Conservation (phyloP, 768 basidiomycete genomes). For the Hygrophoropsis aurantiaca region DNA sequence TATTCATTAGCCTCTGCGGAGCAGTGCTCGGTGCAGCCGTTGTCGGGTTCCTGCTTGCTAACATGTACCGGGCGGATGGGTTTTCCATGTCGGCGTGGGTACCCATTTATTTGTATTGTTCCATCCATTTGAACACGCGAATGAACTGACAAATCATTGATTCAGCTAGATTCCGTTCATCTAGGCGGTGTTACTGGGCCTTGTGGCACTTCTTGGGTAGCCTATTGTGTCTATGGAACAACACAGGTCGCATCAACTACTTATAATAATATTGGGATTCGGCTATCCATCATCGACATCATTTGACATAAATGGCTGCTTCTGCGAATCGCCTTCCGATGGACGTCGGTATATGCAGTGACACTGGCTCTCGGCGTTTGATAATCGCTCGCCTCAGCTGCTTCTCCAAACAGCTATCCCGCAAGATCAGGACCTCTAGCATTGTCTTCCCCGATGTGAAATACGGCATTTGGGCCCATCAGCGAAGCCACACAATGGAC, state of each 20-base stretch:
- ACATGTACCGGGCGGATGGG: conserved; percentile 35
- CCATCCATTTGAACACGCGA: background rate
- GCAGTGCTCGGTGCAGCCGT: conserved; percentile 40
- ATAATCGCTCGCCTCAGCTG: too few species aligned
- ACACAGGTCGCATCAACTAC: background rate
- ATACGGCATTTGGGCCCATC: too few species aligned
- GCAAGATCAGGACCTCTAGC: too few species aligned
- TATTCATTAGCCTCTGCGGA: conserved; percentile 31
- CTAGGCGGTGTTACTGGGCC: conserved; percentile 39
- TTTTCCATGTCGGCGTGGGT: conserved; percentile 44
- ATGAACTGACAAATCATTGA: too few species aligned
- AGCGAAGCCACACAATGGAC: too few species aligned
- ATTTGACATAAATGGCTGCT: too few species aligned
- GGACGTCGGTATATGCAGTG: too few species aligned
- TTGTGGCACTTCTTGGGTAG: conserved; percentile 41
- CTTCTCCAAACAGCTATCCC: too few species aligned
- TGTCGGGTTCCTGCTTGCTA: conserved; percentile 37
- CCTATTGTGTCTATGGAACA: conserved; percentile 7
- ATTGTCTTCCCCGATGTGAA: too few species aligned
- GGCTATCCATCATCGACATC: conserved; percentile 43
- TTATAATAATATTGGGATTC: conserved; percentile 34
- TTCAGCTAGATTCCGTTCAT: conserved; percentile 44
- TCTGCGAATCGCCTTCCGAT: too few species aligned
- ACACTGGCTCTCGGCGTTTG: too few species aligned
- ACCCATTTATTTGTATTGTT: background rate